These are phyloP conservation scores for Aspergillus fijiensis DNA, from an alignment of 2,329 filamentous ascomycete genomes.

Conservation along the genomic window DNA sequence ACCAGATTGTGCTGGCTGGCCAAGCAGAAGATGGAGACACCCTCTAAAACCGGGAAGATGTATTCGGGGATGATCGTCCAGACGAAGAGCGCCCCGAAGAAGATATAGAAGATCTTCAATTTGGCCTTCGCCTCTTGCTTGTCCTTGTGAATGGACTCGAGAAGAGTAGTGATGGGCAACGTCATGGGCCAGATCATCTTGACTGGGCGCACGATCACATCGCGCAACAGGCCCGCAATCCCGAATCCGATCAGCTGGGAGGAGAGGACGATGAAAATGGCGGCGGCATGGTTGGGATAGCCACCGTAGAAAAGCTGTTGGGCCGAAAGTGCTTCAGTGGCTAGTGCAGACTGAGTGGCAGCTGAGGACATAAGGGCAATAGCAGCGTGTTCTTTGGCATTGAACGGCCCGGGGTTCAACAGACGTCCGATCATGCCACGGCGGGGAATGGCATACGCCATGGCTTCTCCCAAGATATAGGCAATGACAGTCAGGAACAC, in stretches of 20 bases:
- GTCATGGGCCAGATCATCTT: slow-evolving; percentile 11
- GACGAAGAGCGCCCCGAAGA: slow-evolving; percentile 3
- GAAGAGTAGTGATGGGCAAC: slow-evolving; percentile 1
- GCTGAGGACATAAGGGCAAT: slow-evolving; percentile 7
- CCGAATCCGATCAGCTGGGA: slow-evolving; percentile 6
- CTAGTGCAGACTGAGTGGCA: slow-evolving; percentile 3
- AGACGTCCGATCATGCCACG: background rate
- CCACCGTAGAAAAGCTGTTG: slow-evolving; percentile 7
- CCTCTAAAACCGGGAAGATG: slow-evolving; percentile 3
- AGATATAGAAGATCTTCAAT: slow-evolving; percentile 6
- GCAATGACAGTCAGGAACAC: slow-evolving; percentile 4
- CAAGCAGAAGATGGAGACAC: slow-evolving; percentile 6
- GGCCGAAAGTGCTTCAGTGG: slow-evolving; percentile 4
- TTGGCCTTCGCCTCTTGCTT: background rate
- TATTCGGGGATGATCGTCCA: slow-evolving; percentile 6
- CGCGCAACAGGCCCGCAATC: slow-evolving; percentile 4
- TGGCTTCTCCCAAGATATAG: background rate
- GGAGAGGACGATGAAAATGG: slow-evolving; percentile 1
- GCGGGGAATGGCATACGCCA: slow-evolving; percentile 4
- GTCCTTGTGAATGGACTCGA: slow-evolving; percentile 5
- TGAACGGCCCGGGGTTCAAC: slow-evolving; percentile 3
- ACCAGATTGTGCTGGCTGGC: slow-evolving; percentile 4
- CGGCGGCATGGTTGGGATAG: slow-evolving; percentile 5
- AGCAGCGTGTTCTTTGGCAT: slow-evolving; percentile 5
- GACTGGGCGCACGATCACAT: slow-evolving; percentile 5